Conservation (phyloP, 2,329 filamentous ascomycete genomes). For the Aspergillus alliaceus region DNA sequence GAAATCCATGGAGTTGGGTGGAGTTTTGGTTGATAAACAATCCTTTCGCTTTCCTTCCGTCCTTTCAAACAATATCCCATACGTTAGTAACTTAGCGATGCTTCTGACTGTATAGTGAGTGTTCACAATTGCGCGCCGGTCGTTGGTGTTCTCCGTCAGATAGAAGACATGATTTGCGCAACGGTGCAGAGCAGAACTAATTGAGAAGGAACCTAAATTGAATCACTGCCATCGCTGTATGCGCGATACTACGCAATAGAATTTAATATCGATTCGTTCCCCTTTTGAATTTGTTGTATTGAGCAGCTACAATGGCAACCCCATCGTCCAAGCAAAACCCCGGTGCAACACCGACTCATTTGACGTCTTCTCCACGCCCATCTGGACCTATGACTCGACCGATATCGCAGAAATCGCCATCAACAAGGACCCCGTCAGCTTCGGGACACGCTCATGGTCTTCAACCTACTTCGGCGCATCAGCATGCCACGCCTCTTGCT, state of each 20-base stretch:
- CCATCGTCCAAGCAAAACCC: slow-evolving; percentile 45
- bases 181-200: neutral
- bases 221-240: neutral
- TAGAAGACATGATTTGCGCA: neutral
- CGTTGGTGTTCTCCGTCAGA: neutral
- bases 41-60: neutral
- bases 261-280: neutral
- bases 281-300: neutral
- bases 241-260: slow-evolving; percentile 2
- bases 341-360: slow-evolving; percentile 44
- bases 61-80: neutral
- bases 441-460: slow-evolving; percentile 37
- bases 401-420: slow-evolving; percentile 47
- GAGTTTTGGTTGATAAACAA: neutral
- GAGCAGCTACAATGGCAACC: slow-evolving; percentile 39
- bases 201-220: neutral
- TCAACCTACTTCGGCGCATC: slow-evolving; percentile 38
- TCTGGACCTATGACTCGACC: slow-evolving; percentile 40
- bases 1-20: neutral
- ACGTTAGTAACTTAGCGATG: neutral
- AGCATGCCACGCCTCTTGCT: slow-evolving; percentile 45
- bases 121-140: neutral
- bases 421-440: slow-evolving; percentile 44
- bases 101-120: neutral
- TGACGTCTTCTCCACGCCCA: slow-evolving; percentile 46